Conservation (phyloP, 2,329 filamentous ascomycete genomes). For the Nothophaeocryptopus gaeumannii region DNA sequence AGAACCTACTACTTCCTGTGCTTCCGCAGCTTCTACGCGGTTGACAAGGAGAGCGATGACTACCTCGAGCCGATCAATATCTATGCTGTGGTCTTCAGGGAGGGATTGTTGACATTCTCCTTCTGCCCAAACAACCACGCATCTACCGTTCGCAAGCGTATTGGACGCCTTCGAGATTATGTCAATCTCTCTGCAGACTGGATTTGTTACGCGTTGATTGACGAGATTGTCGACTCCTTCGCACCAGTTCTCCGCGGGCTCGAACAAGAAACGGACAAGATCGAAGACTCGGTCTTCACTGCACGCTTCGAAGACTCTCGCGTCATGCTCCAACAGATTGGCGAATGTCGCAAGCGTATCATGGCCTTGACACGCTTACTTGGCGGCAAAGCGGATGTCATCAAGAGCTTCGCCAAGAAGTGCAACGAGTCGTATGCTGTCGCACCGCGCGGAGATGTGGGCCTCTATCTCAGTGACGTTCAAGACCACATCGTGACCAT, state of each 20-base stretch:
- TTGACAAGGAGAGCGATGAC: slow-evolving; percentile 72
- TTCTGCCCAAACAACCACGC: slow-evolving; percentile 86
- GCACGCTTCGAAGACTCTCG: slow-evolving; percentile 87
- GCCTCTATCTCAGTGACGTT: slow-evolving; percentile 93
- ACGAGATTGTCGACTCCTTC: slow-evolving; percentile 96
- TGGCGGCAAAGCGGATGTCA: slow-evolving; percentile 96
- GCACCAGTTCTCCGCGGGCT: slow-evolving; percentile 84
- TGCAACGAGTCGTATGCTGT: slow-evolving; percentile 98
- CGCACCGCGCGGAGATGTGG: slow-evolving; percentile 93
- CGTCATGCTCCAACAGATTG: slow-evolving; percentile 81
- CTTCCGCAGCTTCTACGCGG: slow-evolving; percentile 87
- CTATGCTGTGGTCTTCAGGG: slow-evolving; percentile 93
- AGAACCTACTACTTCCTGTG: slow-evolving; percentile 97
- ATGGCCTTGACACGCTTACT: slow-evolving; percentile 90
- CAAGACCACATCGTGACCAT: slow-evolving; percentile 99
- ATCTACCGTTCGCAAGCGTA: slow-evolving; percentile 83
- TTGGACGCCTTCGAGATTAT: slow-evolving; percentile 89
- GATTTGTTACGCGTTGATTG: slow-evolving; percentile 98
- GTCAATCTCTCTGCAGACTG: slow-evolving; percentile 93
- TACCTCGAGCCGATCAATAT: slow-evolving; percentile 95
- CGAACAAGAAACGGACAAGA: slow-evolving; percentile 83
- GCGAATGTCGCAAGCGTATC: slow-evolving; percentile 87
- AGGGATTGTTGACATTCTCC: slow-evolving; percentile 92
- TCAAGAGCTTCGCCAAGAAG: slow-evolving; percentile 94
- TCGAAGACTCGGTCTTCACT: slow-evolving; percentile 93